Evolutionary conservation across 1,284 basidiomycete genomes (phyloP).

Genomic region (Ganoderma sinense): DNA sequence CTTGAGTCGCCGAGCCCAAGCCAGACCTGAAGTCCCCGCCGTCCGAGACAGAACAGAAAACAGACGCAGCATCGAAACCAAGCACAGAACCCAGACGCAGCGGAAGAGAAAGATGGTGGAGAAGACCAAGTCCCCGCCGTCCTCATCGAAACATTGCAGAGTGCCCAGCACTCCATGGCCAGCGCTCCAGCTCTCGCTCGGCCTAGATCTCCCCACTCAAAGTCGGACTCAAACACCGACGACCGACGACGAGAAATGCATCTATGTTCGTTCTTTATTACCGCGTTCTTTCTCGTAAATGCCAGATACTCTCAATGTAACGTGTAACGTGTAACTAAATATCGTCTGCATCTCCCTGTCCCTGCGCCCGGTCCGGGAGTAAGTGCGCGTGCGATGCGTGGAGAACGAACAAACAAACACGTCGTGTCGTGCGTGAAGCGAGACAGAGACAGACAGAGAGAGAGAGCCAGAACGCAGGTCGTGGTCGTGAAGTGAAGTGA

Average conservation of each 20-base stretch:
- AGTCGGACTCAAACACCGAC: too few species aligned
- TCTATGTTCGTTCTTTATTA: background rate
- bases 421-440: background rate
- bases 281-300: background rate
- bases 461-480: background rate
- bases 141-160: too few species aligned
- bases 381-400: background rate
- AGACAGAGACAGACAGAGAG: background rate
- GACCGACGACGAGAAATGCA: background rate
- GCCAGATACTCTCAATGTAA: background rate
- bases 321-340: slow-evolving; percentile 3
- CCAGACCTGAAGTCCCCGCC: too few species aligned
- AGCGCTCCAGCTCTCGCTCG: too few species aligned
- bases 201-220: too few species aligned
- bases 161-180: too few species aligned
- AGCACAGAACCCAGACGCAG: too few species aligned
- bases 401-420: background rate
- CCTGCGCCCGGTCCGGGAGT: background rate
- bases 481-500: background rate
- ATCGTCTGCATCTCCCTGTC: background rate
- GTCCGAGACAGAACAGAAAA: too few species aligned
- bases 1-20: too few species aligned
- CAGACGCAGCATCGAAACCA: too few species aligned
- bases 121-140: too few species aligned
- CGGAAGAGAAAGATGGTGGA: too few species aligned